These are phyloP conservation scores for Fusarium sublunatum DNA, from an alignment of 2,329 filamentous ascomycete species.

Conservation along the genomic window DNA sequence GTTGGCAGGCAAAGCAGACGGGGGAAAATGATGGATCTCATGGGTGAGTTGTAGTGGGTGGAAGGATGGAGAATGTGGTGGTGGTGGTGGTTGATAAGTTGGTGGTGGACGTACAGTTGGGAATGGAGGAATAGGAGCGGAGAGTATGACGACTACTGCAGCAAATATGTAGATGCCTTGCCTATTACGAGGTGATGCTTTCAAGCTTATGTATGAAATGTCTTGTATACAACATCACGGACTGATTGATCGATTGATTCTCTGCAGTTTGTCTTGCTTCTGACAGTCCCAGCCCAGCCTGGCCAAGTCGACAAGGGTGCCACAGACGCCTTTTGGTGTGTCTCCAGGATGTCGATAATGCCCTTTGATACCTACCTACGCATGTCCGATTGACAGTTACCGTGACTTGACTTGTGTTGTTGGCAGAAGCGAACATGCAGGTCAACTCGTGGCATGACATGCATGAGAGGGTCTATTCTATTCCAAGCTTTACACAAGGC, in stretches of 20 bases:
- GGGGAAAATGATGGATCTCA: slow-evolving; percentile 29
- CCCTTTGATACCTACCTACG: slow-evolving; percentile 31
- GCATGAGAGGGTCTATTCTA: slow-evolving; percentile 2
- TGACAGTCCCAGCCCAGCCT: slow-evolving; percentile 1
- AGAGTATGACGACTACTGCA: slow-evolving; percentile 24
- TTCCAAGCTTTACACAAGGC: not conserved
- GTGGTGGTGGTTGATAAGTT: slow-evolving; percentile 25
- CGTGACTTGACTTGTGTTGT: slow-evolving; percentile 1
- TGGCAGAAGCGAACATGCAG: slow-evolving; percentile 9
- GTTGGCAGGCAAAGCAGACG: slow-evolving; percentile 24
- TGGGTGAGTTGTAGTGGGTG: slow-evolving; percentile 8
- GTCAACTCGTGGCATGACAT: slow-evolving; percentile 26
- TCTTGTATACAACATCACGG: not conserved
- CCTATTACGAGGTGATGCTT: slow-evolving; percentile 21
- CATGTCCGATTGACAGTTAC: slow-evolving; percentile 19
- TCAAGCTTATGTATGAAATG: slow-evolving; percentile 12
- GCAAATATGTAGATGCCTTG: not conserved
- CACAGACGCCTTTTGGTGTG: slow-evolving; percentile 5
- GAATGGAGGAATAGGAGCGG: slow-evolving; percentile 12
- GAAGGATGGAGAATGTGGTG: slow-evolving; percentile 17
- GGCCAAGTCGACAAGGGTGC: slow-evolving; percentile 21
- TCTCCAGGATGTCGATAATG: slow-evolving; percentile 31
- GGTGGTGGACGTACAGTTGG: slow-evolving; percentile 14
- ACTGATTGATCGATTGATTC: not conserved
- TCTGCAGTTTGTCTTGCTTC: not conserved